These are phyloP conservation scores for Leptosphaerulina australis DNA, from an alignment of 2,329 filamentous ascomycete species.

Conservation along the genomic window DNA sequence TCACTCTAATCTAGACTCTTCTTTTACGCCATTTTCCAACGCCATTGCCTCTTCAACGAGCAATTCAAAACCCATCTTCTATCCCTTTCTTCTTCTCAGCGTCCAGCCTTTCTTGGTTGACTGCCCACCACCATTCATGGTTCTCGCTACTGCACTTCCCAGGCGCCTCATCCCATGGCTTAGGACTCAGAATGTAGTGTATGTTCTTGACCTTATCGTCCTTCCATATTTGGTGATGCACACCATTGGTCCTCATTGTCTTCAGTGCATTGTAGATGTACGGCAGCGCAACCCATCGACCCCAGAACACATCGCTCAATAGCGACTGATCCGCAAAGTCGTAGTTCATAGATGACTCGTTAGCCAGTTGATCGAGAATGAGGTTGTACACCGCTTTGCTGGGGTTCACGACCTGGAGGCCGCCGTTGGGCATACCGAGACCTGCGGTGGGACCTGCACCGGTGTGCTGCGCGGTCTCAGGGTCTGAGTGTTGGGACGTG, in stretches of 20 bases:
- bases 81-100: conserved; percentile 57
- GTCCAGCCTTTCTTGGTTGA: conserved; percentile 56
- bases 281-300: conserved; percentile 64
- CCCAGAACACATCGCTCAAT: conserved; percentile 62
- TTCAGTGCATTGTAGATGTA: conserved; percentile 68
- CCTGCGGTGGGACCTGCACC: conserved; percentile 59
- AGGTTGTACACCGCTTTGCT: conserved; percentile 59
- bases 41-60: background rate
- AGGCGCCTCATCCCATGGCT: conserved; percentile 66
- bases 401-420: conserved; percentile 66
- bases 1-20: conserved; percentile 5
- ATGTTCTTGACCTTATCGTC: conserved; percentile 67
- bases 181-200: conserved; percentile 66
- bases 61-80: conserved; percentile 57
- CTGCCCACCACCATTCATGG: conserved; percentile 64
- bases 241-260: conserved; percentile 61
- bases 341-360: conserved; percentile 56
- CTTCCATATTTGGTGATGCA: conserved; percentile 65
- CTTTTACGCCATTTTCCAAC: background rate
- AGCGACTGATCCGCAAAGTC: conserved; percentile 67
- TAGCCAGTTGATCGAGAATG: conserved; percentile 56
- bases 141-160: conserved; percentile 55
- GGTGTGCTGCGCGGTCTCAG: conserved; percentile 57
- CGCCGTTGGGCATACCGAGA: conserved; percentile 65
- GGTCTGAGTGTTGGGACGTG: conserved; percentile 61